Percentiles rank a stretch among this genome's conserved stretches.
phyloP scores from a whole-genome alignment of 306 rosid genomes.

The Gynostemma pentaphyllum region DNA sequence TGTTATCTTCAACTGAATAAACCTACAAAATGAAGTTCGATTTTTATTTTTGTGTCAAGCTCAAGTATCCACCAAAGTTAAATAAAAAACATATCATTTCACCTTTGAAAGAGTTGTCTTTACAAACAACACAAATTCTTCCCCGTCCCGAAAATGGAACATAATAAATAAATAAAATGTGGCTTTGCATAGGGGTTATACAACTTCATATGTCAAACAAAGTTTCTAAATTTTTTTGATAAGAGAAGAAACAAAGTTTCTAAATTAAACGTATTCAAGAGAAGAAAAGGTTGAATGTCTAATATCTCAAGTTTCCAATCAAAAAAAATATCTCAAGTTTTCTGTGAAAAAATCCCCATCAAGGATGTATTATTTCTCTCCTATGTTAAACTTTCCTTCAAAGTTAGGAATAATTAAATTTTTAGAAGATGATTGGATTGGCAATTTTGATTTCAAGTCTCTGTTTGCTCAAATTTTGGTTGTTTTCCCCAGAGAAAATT shows the following conservation, averaged over 20 bases:
- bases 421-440: neutral
- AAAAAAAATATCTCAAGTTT: no score
- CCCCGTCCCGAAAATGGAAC: no score
- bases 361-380: neutral
- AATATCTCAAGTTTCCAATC: no score
- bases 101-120: neutral
- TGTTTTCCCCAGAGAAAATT: neutral
- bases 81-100: neutral
- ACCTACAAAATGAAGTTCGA: conserved; percentile 33
- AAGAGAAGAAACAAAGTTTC: no score
- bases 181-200: neutral
- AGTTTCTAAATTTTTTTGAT: neutral
- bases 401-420: neutral
- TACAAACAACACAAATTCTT: neutral
- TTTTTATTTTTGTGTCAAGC: neutral
- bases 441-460: neutral
- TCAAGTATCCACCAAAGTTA: neutral
- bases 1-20: conserved; percentile 40
- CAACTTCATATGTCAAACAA: neutral
- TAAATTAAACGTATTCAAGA: no score
- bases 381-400: neutral
- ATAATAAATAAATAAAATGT: neutral
- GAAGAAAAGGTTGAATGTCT: no score
- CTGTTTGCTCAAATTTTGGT: neutral
- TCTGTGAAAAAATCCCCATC: neutral